Evolutionary conservation across 495 filamentous ascomycete genomes (phyloP), one percentile per base, ranked within the genome.

Genomic region (Tuber microsphaerosporum): DNA sequence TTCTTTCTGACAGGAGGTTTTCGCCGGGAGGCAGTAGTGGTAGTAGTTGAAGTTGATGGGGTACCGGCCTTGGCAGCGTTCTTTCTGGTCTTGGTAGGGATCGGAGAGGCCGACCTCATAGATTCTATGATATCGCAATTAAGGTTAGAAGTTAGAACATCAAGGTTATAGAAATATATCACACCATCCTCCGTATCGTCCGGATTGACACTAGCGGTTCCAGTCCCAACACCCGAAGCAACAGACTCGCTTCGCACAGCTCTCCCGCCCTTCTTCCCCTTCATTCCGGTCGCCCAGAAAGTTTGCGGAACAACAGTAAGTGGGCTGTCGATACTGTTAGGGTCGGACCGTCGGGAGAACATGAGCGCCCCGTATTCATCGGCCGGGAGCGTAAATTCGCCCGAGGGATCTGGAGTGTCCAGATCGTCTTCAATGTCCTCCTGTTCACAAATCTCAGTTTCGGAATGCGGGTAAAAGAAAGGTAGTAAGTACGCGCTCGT

Each of bases 301-400:
- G 71, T 84, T 85, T 65, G 75, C n/a, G 77, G 72, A 7, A 77
- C 74, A 16, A 73, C 26, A 20, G 26, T 86, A 85, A 19, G 89
- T 88, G 71, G 91, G 89, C 68, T 86, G 81, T 84, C 89, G 82
- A 82, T 87, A 82, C 85, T 90, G 0, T 86, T 86, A 76, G 86
- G 85, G 2, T 90, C 91, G 10, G 91, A 84, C 26, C 91, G 85
- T 71, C 88, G 87, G 75, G 87, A 87, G 83, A 92, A 91, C 85
- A 93, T 94, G 77, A 91, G 77, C 1, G 93, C 90, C 72, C 88
- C 90, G 81, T 90, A 97, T 69, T 95, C 91, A 22, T 91, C 89
- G 44, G 88, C 85, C 0, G 93, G 93, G n/a, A 97, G 88, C 70
- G 86, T 84, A 77, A 97, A 97, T 31, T 93, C 88, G 76, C 88